Evolutionary conservation across 768 basidiomycete species (phyloP), one percentile per base, ranked within the genome.

Genomic region (Dentipellis fragilis): DNA sequence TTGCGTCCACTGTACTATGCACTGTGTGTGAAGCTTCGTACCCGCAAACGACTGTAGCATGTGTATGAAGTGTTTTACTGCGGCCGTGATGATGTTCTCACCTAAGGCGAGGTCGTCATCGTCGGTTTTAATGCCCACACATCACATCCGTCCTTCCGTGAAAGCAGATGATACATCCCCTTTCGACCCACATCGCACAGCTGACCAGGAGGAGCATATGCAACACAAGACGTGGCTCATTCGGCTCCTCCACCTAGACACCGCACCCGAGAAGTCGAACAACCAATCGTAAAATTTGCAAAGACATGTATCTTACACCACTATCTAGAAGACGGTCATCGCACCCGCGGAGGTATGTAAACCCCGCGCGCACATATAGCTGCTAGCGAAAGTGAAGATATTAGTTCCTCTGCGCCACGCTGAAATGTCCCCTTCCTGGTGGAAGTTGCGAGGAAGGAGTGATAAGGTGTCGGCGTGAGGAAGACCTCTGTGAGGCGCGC

Each of bases 251-350:
- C 48, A 49, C 22, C 2, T 10, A 49, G 14, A 16, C 29, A 23
- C 29, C 48, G 16, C 21, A 49, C 10, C 7, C 48, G 23, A 22
- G n/a, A 34, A 22, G 22, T 19, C 10, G 10, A 49, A 22, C 19
- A 49, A 17, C 39, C 39, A 58, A 36, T n/a, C 42, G 42, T 22
- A 38, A 46, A 49, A 52, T 21, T 17, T 29, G 29, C 29, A 29
- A 42, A 54, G 39, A 49, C 59, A 14, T 70, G 66, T 70, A 53
- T 67, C 69, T 68, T 68, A 56, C 66, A 63, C 69, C 60, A 70
- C 69, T 70, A 70, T 70, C 69, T 70, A 70, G 69, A 68, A 69
- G 64, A 59, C 65, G 66, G 64, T 70, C 67, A 70, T 70, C 63
- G 62, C 65, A 58, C 58, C 50, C 56, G 57, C 50, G 56, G 48